Base-by-base conservation (phyloP, 2,329 filamentous ascomycete genomes). In the Xylaria sp. region DNA sequence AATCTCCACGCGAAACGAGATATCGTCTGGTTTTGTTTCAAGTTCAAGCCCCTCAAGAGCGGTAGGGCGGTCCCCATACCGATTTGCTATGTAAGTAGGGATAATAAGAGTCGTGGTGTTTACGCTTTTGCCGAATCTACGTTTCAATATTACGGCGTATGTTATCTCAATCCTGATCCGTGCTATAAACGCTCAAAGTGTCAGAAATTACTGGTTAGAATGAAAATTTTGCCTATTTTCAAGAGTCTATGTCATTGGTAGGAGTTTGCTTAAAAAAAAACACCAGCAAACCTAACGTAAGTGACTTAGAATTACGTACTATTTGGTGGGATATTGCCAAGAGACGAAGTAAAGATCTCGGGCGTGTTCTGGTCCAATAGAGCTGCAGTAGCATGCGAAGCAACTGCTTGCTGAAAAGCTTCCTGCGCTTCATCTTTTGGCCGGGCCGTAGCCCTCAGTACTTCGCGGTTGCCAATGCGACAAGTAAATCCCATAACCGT, bases 401-500 rank as follows among this genome's bases (percentile, higher is more conserved):
- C 43, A 41, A 63, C 48, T 15, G 66, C 64, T 25, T 44, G 37
- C 19, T 54, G 38, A 52, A 67, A 68, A 15, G 57, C 55, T 19
- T 61, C 40, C 13, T 27, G 55, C 29, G 70, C 72, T 48, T 73
- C 66, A 4, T 64, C 48, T 21, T 67, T 69, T 2, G 69, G 64
- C 19, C 67, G 67, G 4, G 70, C 64, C 2, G 44, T 63, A 3
- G 66, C 67, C 25, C 51, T 67, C 15, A 73, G 62, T 9, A 67
- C 47, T 29, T 67, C 71, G 15, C 60, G 60, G 3, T 58, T 56
- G 0, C 71, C 70, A 17, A 74, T 53, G 0, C 67, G 62, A 54
- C 70, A 72, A 44, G 40, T 64, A 47, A 74, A 72, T 11, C 62
- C 66, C 10, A 65, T 72, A 7, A 74, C 65, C 4, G 68, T 71